These are phyloP conservation scores for Posidonia australis DNA, from an alignment of 106 monocot genomes.

Conservation along the genomic window DNA sequence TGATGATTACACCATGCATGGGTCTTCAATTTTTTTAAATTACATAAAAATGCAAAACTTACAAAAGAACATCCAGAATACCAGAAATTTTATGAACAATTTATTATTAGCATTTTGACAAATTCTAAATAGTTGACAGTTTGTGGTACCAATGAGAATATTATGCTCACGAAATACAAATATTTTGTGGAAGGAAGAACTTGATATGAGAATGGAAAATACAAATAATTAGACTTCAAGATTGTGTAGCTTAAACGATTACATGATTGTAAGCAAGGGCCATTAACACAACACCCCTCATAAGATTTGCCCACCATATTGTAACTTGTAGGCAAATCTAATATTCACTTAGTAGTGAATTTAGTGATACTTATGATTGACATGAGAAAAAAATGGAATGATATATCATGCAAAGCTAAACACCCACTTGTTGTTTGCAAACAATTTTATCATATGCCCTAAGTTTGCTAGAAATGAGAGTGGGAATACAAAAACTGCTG, in stretches of 20 bases:
- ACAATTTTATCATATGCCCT: slow-evolving; percentile 51
- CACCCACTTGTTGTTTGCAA: slow-evolving; percentile 67
- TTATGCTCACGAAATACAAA: too few relatives aligned
- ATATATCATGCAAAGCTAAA: neutral
- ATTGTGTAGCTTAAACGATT: too few relatives aligned
- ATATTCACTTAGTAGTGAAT: neutral
- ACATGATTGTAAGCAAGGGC: slow-evolving; percentile 97
- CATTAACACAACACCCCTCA: slow-evolving; percentile 96
- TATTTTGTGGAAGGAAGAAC: neutral
- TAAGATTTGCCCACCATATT: slow-evolving; percentile 98
- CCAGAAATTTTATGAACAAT: too few relatives aligned
- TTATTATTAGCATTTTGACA: too few relatives aligned
- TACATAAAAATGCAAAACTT: too few relatives aligned
- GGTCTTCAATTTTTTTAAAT: too few relatives aligned
- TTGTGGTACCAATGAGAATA: too few relatives aligned
- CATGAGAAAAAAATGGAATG: slow-evolving; percentile 2
- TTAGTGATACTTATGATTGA: neutral
- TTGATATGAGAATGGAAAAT: neutral
- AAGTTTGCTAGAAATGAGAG: slow-evolving; percentile 88
- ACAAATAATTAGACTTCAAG: neutral
- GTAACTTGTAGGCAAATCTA: slow-evolving; percentile 25
- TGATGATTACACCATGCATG: too few relatives aligned
- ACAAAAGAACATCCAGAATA: too few relatives aligned
- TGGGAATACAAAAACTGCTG: slow-evolving; percentile 98
- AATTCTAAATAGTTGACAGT: too few relatives aligned